Base-by-base conservation (phyloP, 2,329 filamentous ascomycete species). In the Colletotrichum euphorbiae region DNA sequence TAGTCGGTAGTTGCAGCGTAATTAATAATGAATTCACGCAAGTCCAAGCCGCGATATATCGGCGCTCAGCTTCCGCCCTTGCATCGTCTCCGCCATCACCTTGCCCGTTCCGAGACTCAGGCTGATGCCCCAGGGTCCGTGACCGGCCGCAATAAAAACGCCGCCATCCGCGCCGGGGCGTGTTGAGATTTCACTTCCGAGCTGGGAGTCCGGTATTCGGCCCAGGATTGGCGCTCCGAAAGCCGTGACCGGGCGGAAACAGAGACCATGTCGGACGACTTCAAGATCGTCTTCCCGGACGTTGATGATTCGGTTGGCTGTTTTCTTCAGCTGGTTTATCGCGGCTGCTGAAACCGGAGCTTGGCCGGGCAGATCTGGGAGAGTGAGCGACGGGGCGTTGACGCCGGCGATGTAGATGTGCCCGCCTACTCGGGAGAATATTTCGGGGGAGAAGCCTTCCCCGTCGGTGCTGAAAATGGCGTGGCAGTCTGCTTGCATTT, bases 121-220 rank as follows among this genome's bases (percentile, higher is more conserved):
- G 54, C 83, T 85, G 28, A 91, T 91, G 0, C 91, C 92, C 92
- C 92, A 94, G 0, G 91, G 90, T 0, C 91, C 92, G 80, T 94
- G 92, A 0, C 92, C 92, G 4, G 89, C 83, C 1, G 90, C 89
- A 42, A 94, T 76, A 75, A 87, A 94, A 0, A 95, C 89, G 4
- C 91, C 91, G 2, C 90, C 89, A 1, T 82, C 81, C 0, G 73
- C 72, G 0, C 78, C 79, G 1, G 75, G 71, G 42, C 76, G 74
- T 6, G 82, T 88, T 66, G 73, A 78, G 6, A 85, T 74, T 0
- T 80, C 79, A 12, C 73, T 74, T 1, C 88, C 89, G 3, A 93
- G 81, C 48, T 83, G 80, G 12, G 78, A 75, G 71, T 92, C 88
- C 1, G 81, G 77, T 28, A 93, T 78, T 38, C 85, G 81, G 3